These are phyloP conservation scores for Plasmodium chabaudi DNA, from an alignment of 169 alveolate genomes.

Conservation along the genomic window DNA sequence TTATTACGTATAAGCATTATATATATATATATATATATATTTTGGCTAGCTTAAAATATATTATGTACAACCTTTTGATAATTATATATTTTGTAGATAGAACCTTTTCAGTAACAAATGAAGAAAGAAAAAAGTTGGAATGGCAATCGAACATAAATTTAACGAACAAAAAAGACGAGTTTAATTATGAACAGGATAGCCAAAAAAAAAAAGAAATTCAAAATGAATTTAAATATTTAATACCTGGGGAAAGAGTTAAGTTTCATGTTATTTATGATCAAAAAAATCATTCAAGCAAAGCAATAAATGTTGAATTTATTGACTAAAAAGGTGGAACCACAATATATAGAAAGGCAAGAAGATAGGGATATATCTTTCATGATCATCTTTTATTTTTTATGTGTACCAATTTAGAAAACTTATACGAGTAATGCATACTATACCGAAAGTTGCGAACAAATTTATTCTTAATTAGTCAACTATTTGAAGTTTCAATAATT, in stretches of 20 bases:
- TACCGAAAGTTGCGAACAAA: no score
- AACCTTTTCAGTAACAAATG: conserved; percentile 25
- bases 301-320: conserved; percentile 39
- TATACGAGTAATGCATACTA: no score
- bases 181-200: conserved; percentile 15
- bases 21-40: conserved; percentile 6
- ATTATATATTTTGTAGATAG: conserved; percentile 12
- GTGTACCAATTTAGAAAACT: no score
- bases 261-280: conserved; percentile 41
- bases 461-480: no score
- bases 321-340: conserved; percentile 8
- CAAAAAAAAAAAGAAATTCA: conserved; percentile 34
- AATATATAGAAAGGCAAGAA: background rate
- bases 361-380: no score
- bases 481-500: no score
- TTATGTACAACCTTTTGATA: no score
- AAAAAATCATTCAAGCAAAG: conserved; percentile 51
- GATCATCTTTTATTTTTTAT: no score
- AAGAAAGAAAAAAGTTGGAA: conserved; percentile 38
- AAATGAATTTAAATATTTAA: conserved; percentile 41
- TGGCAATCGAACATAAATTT: conserved; percentile 34
- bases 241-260: conserved; percentile 64
- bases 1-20: background rate
- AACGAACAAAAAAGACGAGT: conserved; percentile 6
- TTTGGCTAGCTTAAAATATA: background rate